Base-by-base conservation (phyloP, 768 basidiomycete species). In the Mycena chlorophos region DNA sequence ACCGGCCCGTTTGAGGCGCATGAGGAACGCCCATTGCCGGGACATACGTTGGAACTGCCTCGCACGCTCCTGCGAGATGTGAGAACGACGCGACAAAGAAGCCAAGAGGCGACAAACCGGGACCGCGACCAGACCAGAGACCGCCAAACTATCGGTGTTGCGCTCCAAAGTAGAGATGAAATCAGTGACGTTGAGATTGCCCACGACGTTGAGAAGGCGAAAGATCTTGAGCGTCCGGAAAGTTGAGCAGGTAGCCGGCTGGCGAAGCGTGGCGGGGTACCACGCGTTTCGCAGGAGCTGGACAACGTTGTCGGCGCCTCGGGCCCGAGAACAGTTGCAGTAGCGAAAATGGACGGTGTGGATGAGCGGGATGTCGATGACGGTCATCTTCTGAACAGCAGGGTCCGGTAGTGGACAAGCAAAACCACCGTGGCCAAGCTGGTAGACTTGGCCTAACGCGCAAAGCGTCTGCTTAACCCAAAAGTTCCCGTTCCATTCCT, bases 381-480 rank as follows among this genome's bases (percentile, higher is more conserved):
- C 58, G 5, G 45, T 52, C 40, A 63, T 51, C 3, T 34, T 13
- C 4, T 37, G 48, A 0, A 19, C 16, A 20, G 13, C 14, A 29
- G 40, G 20, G 4, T 54, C 46, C 1, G 61, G 61, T 10, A 26
- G 20, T 1, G 22, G 38, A 31, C 56, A 57, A 3, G 31, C n/a
- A 13, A 54, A 45, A 10, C 55, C 61, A 3, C 26, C 43, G 43
- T 64, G 63, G 16, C 63, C 63, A 1, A 64, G 37, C 31, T 64
- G 63, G 38, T 56, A 58, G 2, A 59, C 49, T 3, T 59, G 52
- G 12, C 51, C 61, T 5, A 55, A 4, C 1, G 4, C 10, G 5
- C 26, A 2, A 3, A 59, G 54, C 0, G 46, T 48, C 3, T 19
- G 26, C 0, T 19, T 28, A 17, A 2, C 19, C 63, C 63, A 64